Conservation (phyloP, 2,329 filamentous ascomycete species). For the Phoma herbarum region DNA sequence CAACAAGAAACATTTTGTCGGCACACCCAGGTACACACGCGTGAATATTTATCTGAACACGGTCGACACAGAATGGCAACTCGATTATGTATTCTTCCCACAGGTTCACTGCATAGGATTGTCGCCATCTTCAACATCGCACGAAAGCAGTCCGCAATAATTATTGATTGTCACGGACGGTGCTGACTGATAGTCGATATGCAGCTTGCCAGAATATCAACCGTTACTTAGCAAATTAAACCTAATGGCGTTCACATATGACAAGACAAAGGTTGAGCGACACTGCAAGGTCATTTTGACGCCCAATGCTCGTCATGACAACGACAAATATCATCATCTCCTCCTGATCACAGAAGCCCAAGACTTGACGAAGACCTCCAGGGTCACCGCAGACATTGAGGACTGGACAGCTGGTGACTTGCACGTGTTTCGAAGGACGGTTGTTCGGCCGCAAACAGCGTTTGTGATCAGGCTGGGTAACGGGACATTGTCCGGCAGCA, state of each 20-base stretch:
- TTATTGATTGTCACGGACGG: background rate
- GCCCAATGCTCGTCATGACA: background rate
- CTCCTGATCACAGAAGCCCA: background rate
- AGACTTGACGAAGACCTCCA: background rate
- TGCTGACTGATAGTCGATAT: background rate
- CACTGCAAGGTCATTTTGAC: background rate
- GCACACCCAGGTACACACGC: no score
- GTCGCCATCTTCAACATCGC: no score
- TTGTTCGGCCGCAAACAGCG: slow-evolving; percentile 8
- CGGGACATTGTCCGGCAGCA: slow-evolving; percentile 8
- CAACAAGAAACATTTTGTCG: no score
- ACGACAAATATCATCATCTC: background rate
- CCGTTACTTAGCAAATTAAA: background rate
- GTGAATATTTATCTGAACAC: no score
- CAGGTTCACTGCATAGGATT: no score
- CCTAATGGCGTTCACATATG: background rate
- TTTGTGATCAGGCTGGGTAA: background rate
- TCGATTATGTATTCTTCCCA: no score
- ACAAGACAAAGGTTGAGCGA: background rate
- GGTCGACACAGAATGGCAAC: no score
- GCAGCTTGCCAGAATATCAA: background rate
- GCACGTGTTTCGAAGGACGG: background rate
- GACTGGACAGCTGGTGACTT: background rate
- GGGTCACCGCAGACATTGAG: no score
- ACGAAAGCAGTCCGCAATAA: no score